Evolutionary conservation across 345 rosid species (phyloP).

Genomic region (Mercurialis annua): DNA sequence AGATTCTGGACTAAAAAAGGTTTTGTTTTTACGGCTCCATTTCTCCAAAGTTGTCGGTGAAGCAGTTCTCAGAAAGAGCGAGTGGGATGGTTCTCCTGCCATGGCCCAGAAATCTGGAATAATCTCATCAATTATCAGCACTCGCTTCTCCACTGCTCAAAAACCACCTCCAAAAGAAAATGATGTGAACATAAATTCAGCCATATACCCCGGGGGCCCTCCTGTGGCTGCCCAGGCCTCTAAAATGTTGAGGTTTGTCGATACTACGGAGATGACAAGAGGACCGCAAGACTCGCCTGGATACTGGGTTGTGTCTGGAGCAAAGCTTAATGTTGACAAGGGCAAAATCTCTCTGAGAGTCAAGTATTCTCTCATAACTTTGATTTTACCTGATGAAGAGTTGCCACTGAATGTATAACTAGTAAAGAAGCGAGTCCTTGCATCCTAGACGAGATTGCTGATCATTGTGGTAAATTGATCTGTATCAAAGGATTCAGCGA

Average conservation of each 20-base stretch:
- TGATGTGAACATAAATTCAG: slow-evolving; percentile 84
- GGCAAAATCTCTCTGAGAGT: slow-evolving; percentile 87
- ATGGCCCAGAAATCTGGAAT: slow-evolving; percentile 72
- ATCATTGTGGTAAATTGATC: neutral
- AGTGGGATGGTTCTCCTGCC: slow-evolving; percentile 91
- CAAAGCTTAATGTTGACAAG: slow-evolving; percentile 72
- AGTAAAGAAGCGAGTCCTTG: neutral
- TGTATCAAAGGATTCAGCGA: neutral
- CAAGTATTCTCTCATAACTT: slow-evolving; percentile 65
- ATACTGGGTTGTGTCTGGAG: slow-evolving; percentile 96
- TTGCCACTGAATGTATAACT: neutral
- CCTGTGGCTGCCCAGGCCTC: slow-evolving; percentile 85
- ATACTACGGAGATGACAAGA: slow-evolving; percentile 81
- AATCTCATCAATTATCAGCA: slow-evolving; percentile 82
- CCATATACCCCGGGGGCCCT: slow-evolving; percentile 93
- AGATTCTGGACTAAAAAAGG: slow-evolving; percentile 72
- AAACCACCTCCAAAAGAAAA: slow-evolving; percentile 72
- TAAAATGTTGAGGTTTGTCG: slow-evolving; percentile 80
- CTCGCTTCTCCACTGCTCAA: slow-evolving; percentile 72
- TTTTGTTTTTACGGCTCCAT: slow-evolving; percentile 73
- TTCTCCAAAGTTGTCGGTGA: slow-evolving; percentile 67
- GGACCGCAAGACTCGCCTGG: slow-evolving; percentile 95
- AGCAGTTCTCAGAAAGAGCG: slow-evolving; percentile 41
- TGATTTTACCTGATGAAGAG: slow-evolving; percentile 27
- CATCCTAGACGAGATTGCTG: neutral